phyloP scores from a whole-genome alignment of 1,284 basidiomycete species.

The Cutaneotrichosporon dermatis region DNA sequence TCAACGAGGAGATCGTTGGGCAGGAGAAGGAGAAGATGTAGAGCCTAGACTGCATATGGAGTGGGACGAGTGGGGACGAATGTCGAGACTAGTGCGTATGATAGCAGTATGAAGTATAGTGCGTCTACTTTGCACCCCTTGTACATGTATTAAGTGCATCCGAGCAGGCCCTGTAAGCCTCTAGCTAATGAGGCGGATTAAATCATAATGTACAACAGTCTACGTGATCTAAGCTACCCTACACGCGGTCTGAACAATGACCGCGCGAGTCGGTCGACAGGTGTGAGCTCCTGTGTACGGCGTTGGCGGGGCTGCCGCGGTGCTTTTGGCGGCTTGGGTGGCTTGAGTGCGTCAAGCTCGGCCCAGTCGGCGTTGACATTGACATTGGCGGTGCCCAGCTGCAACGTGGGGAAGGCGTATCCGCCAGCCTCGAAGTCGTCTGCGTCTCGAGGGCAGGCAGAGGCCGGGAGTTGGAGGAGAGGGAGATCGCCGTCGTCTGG shows the following conservation, averaged over 20 bases:
- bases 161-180: too few species aligned
- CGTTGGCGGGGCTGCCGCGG: background rate
- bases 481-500: constrained; percentile 3
- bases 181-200: too few species aligned
- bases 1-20: constrained; percentile 43
- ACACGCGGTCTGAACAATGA: background rate
- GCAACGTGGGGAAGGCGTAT: constrained; percentile 8
- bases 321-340: constrained; percentile 4
- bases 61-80: too few species aligned
- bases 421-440: constrained; percentile 4
- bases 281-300: background rate
- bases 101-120: too few species aligned
- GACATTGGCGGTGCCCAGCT: constrained; percentile 3
- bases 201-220: background rate
- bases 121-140: too few species aligned
- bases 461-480: background rate
- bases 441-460: background rate
- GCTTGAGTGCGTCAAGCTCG: constrained; percentile 9
- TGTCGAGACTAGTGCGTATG: too few species aligned
- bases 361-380: constrained; percentile 8
- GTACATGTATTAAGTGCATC: too few species aligned
- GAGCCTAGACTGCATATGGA: too few species aligned
- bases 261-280: constrained; percentile 12
- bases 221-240: background rate
- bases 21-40: constrained; percentile 2